Evolutionary conservation across 129 eudicot genomes (phyloP), one percentile per base, ranked within the genome.

Genomic region (Escallonia herrerae): DNA sequence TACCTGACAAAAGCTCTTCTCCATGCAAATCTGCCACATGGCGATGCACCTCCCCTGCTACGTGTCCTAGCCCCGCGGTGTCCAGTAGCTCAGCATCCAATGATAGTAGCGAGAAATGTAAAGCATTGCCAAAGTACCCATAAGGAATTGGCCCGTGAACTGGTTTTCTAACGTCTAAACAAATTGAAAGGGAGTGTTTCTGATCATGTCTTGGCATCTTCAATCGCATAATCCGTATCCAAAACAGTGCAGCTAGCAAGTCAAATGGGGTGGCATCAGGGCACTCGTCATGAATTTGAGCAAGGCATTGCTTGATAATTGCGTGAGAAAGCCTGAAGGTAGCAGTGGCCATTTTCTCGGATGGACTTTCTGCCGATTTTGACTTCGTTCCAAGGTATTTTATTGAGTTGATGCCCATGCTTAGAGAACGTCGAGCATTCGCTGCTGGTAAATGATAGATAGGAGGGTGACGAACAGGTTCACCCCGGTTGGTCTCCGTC

Each of bases 241-340:
- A 87, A 58, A 81, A 81, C 63, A 87, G 43, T 2, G 90, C 87
- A 4, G 73, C 72, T 43, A 87, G 65, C 48, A 76, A 71, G 50
- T 87, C 95, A 53, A 76, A 87, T 14, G 90, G 87, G 40, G 83
- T 81, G 69, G 86, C 87, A 14, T 78, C 50, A 38, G 83, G 84
- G 69, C 79, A 73, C 8, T 50, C 72, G 40, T 61, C 46, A 3
- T 59, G 48, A 42, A 78, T 59, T 44, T 75, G 50, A 6, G 77
- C 73, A 4, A 87, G 85, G 63, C 66, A n/a, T 57, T 76, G 73
- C 61, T 76, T 65, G 43, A 81, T 76, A 3, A 22, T 65, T 12
- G 80, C 41, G 53, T 56, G 49, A 3, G 85, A 64, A 74, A 87
- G 81, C 60, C 63, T 70, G 74, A 87, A 76, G 13, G 90, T 79